Base-by-base conservation (phyloP, 495 filamentous ascomycete genomes). In the Hypoxylon cercidicola region DNA sequence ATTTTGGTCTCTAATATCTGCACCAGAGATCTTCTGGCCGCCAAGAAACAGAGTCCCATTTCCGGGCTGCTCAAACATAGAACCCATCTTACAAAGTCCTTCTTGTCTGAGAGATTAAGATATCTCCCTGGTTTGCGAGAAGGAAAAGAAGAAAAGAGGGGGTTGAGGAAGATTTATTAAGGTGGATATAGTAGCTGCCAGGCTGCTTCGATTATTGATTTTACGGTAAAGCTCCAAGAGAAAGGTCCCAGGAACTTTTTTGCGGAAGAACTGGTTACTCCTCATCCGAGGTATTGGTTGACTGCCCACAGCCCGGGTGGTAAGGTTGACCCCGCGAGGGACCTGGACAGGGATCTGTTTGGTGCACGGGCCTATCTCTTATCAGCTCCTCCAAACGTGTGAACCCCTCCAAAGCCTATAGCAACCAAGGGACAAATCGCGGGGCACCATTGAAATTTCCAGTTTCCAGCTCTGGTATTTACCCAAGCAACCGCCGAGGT, bases 1-100 rank as follows among this genome's bases (percentile, higher is more conserved):
- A 85, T 97, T 97, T 73, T 97, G 93, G 77, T 99, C 95, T 69
- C 95, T 82, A 73, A 99, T 93, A 79, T 99, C 95, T 66, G 90
- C 82, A 73, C 95, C 95, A 62, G 89, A 96, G 78, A 97, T 94
- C 87, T 97, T 97, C 81, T 89, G 85, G 72, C 93, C 93, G 65
- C 93, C 93, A 64, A 97, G 87, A 81, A 97, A 96, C 68, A 96
- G 82, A 60, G 90, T 96, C 69, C 93, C 93, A 72, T 96, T 94
- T 73, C 91, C 84, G 74, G 90, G 87, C 73, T 92, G 89, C 79
- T 93, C 90, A 72, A 97, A 97, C 72, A 97, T 90, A 70, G 90
- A 89, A 76, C 89, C 85, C 93, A 97, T 97, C 32, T 53, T 59
- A 13, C 39, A 43, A n/a, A 37, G 11, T 10, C 4, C 18, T 45